These are phyloP conservation scores for Achaetomiella virescens DNA, from an alignment of 495 filamentous ascomycete genomes.

Conservation along the genomic window DNA sequence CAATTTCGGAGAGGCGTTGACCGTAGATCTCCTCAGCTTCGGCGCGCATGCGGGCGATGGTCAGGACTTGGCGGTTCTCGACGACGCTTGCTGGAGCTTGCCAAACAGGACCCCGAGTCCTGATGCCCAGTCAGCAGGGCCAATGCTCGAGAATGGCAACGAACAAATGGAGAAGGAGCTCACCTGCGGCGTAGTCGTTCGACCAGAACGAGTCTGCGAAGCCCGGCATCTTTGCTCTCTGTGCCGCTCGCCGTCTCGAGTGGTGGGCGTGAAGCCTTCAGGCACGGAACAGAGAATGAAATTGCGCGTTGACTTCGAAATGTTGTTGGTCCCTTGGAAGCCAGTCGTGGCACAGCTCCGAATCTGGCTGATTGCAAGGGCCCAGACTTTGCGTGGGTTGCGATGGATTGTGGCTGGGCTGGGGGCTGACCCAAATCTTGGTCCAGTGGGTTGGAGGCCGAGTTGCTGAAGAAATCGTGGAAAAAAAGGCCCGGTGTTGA, in stretches of 20 bases:
- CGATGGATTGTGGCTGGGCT: conserved; percentile 19
- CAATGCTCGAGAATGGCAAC: not conserved
- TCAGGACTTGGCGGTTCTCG: conserved; percentile 91
- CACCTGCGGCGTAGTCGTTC: conserved; percentile 82
- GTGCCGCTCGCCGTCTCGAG: conserved; percentile 12
- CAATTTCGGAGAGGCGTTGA: conserved; percentile 71
- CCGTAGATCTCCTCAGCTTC: conserved; percentile 93
- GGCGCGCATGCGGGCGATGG: conserved; percentile 86
- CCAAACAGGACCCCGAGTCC: conserved; percentile 91
- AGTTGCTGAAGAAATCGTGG: not conserved
- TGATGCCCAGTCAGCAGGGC: conserved; percentile 28
- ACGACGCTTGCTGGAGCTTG: conserved; percentile 91
- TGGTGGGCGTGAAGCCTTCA: not conserved
- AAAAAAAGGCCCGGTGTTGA: too few relatives aligned
- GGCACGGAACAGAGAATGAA: not conserved
- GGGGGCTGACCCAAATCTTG: conserved; percentile 14
- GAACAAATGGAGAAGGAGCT: conserved; percentile 20
- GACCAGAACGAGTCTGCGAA: conserved; percentile 97
- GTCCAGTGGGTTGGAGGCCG: not conserved
- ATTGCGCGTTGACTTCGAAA: not conserved
- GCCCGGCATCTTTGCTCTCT: conserved; percentile 56
- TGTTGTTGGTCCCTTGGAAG: not conserved
- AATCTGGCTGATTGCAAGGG: conserved; percentile 16
- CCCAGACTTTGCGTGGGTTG: conserved; percentile 18
- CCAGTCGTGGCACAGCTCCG: conserved; percentile 5